These are phyloP conservation scores for Linnemannia zychae DNA, from an alignment of 192 early-diverging fungal species.

Conservation along the genomic window DNA sequence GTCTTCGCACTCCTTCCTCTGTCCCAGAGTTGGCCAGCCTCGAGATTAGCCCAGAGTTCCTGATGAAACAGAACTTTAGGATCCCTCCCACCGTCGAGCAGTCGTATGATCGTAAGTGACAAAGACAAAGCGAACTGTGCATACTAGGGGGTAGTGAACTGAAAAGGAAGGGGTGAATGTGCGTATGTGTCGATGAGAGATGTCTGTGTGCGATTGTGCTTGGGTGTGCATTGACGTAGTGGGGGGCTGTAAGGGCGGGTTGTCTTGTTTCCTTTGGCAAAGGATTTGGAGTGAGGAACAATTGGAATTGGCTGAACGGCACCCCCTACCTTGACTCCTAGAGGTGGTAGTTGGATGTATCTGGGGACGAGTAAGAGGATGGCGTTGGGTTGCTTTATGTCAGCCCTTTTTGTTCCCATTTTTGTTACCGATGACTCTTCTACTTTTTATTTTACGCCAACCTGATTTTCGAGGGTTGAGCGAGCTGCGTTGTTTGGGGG, in stretches of 20 bases:
- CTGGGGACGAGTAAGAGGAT: background rate
- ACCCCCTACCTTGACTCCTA: background rate
- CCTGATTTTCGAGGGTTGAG: background rate
- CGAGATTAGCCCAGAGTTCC: constrained; percentile 70
- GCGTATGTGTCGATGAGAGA: background rate
- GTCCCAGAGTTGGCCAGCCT: constrained; percentile 67
- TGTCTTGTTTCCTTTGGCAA: background rate
- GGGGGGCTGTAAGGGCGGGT: background rate
- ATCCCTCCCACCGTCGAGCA: constrained; percentile 65
- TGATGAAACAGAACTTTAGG: constrained; percentile 72
- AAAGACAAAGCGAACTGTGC: constrained; percentile 1
- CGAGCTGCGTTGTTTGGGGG: background rate
- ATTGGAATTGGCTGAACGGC: constrained; percentile 15
- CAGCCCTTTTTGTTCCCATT: background rate
- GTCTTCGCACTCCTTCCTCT: constrained; percentile 66
- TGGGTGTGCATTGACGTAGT: background rate
- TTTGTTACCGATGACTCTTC: background rate
- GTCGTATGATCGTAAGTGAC: constrained; percentile 54
- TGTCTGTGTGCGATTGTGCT: background rate
- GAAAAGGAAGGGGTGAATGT: background rate
- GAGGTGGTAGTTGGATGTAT: background rate
- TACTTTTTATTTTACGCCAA: background rate
- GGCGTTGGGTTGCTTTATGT: constrained; percentile 7
- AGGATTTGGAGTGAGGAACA: constrained; percentile 9
- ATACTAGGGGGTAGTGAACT: background rate